Evolutionary conservation across 306 rosid species (phyloP), one percentile per base, ranked within the genome.

Genomic region (Morella rubra): DNA sequence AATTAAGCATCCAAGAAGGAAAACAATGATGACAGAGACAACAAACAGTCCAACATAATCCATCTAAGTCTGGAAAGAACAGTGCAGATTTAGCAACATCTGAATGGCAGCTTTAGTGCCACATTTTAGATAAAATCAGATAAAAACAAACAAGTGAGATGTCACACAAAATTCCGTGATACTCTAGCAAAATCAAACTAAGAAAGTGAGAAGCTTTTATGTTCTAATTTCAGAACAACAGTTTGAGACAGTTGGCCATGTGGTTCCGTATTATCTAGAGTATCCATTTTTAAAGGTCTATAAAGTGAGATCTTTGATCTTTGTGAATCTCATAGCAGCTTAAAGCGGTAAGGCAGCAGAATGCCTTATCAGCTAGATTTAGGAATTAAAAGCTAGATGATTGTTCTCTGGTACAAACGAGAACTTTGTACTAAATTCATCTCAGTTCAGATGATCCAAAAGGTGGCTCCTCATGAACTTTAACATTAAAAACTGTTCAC

Each of bases 61-160:
- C 16, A 64, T 64, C 40, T 12, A 40, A 10, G 40, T 37, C 16
- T 64, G 4, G 44, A 41, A 15, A 19, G 69, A 64, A 64, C 46
- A 37, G 12, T 64, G 37, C 47, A 64, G 69, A 62, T 18, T 64
- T 73, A 40, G 76, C 66, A 73, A 73, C 27, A 73, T 42, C 40
- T 52, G 46, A n/a, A 73, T 27, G 32, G 32, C 24, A 32, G 62
- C 27, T 71, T 11, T 5, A 19, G 32, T 27, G 1, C 32, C 32
- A 27, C 32, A 27, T 27, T 27, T 27, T 27, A 27, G 32, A 27
- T 27, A 27, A 27, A 27, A 27, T 27, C 32, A 27, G 32, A 27
- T 27, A 1, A 27, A 27, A 27, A 27, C 32, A 27, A 27, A 27
- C 32, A 27, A 27, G 32, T 27, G 65, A 16, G 14, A 59, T 9